Evolutionary conservation across 306 rosid genomes (phyloP).

Genomic region (Glycyrrhiza uralensis): DNA sequence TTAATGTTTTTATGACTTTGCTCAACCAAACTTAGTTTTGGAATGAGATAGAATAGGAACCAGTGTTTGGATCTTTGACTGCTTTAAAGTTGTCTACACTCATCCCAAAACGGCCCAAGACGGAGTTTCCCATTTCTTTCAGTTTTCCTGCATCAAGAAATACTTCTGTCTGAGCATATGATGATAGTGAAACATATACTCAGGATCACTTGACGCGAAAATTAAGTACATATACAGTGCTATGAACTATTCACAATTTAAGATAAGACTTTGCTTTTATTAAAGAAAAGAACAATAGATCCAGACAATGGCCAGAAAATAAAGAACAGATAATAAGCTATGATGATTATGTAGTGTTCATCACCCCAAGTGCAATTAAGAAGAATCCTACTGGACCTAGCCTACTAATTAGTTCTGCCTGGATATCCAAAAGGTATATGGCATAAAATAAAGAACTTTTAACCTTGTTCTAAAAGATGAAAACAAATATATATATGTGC

Average conservation of each 20-base stretch:
- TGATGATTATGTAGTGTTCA: not conserved
- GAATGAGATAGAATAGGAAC: conserved; percentile 83
- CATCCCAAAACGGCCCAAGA: conserved; percentile 95
- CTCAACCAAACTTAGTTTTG: conserved; percentile 43
- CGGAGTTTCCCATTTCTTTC: conserved; percentile 92
- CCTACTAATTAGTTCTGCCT: not conserved
- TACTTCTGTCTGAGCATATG: not conserved
- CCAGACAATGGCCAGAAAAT: not conserved
- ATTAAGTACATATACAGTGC: not conserved
- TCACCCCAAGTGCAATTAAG: conserved; percentile 5
- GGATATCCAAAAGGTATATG: not conserved
- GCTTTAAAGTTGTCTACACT: conserved; percentile 86
- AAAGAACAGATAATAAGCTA: not conserved
- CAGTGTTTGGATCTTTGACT: conserved; percentile 87
- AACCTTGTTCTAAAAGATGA: not conserved
- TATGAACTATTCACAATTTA: not conserved
- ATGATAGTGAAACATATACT: not conserved
- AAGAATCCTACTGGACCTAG: not conserved
- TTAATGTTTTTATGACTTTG: conserved; percentile 11
- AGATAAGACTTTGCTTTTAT: not conserved
- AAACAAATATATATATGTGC: not conserved
- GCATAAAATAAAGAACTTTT: not conserved
- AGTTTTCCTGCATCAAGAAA: conserved; percentile 54
- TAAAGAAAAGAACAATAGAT: not conserved
- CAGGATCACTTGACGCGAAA: not conserved